Evolutionary conservation across 768 basidiomycete genomes (phyloP), one percentile per base, ranked within the genome.

Genomic region (Russula emetica): DNA sequence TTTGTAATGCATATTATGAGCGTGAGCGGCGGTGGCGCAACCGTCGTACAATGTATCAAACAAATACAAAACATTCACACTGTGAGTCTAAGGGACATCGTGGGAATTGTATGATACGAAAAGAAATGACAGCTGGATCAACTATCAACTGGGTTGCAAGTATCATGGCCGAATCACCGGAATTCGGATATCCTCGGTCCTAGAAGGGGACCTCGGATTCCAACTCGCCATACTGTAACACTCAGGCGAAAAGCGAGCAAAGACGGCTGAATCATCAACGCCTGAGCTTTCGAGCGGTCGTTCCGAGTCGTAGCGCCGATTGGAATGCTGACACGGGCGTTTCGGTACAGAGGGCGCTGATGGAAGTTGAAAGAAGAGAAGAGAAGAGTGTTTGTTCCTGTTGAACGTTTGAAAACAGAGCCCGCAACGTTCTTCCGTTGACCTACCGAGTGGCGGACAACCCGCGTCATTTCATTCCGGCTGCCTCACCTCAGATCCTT

Each of bases 141-240:
- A n/a, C 42, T 22, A 26, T 14, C n/a, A 45, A n/a, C 42, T 22
- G n/a, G n/a, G 38, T 36, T 18, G 20, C 44, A 16, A 20, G n/a
- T 47, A 26, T 24, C 32, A 56, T 3, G 28, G 7, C 56, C 56
- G 56, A n/a, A 20, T n/a, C 42, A 22, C 56, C 44, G 56, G 56
- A 18, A 34, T 14, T n/a, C 44, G 44, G 42, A 47, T 59, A 10
- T 28, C 57, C 45, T 50, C 58, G 34, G 58, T 16, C 11, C 20
- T 26, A 22, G 36, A 3, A 0, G 1, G 42, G 24, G 14, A 42
- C 24, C 20, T 9, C 47, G 16, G 24, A 22, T 22, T 49, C 47
- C 13, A 11, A 11, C 11, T 24, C 49, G 26, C 26, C 26, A 50
- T 10, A 44, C 40, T 7, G 14, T 7, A 32, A 10, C 13, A 1